Evolutionary conservation across 192 early-diverging fungal genomes (phyloP).

Genomic region (Coemansia sp.): DNA sequence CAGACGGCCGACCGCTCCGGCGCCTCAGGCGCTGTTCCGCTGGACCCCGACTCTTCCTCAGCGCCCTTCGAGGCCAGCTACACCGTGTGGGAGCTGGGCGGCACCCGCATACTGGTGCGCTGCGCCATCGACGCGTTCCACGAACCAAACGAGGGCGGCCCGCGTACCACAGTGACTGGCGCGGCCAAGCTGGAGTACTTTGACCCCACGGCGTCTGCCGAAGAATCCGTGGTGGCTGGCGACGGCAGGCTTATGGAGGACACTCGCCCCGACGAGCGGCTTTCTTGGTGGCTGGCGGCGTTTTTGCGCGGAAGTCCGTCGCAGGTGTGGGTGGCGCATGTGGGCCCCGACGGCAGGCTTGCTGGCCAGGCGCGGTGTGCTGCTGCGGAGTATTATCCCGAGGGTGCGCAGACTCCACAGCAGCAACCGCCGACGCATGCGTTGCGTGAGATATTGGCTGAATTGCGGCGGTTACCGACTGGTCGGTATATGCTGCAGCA

Average conservation of each 20-base stretch:
- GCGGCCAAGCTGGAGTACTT: conserved; percentile 39
- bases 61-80: conserved; percentile 19
- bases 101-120: conserved; percentile 31
- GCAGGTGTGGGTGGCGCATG: conserved; percentile 44
- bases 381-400: conserved; percentile 17
- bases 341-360: conserved; percentile 7
- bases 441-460: conserved; percentile 20
- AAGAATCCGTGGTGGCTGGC: conserved; percentile 10
- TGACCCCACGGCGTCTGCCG: background rate
- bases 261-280: conserved; percentile 28
- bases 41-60: background rate
- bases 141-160: background rate
- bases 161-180: conserved; percentile 25
- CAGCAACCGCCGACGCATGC: conserved; percentile 33
- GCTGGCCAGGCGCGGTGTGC: conserved; percentile 12
- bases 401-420: background rate
- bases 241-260: conserved; percentile 17
- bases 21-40: conserved; percentile 16
- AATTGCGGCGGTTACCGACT: conserved; percentile 16
- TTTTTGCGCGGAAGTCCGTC: conserved; percentile 46
- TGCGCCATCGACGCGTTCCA: conserved; percentile 39
- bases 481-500: conserved; percentile 44
- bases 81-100: conserved; percentile 49
- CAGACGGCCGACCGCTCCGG: conserved; percentile 8
- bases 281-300: conserved; percentile 43